Conservation (phyloP, 331 rosid species). For the Acacia pycnantha region DNA sequence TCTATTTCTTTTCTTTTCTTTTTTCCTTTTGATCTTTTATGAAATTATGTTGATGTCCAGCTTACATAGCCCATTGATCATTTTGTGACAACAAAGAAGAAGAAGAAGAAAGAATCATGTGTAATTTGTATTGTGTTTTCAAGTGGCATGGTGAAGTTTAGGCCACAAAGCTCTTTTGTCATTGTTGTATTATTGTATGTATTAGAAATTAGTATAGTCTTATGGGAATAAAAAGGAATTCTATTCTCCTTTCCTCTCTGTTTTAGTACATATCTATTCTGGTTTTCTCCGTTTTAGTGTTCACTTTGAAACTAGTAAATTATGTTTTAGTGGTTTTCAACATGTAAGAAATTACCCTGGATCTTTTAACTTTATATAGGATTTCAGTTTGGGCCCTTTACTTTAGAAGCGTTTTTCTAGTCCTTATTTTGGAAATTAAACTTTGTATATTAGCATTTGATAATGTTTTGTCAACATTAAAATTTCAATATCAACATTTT, state of each 20-base stretch:
- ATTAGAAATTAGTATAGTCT: constrained; percentile 17
- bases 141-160: constrained; percentile 18
- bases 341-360: no score
- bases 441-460: no score
- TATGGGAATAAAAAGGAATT: constrained; percentile 16
- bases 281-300: background rate
- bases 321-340: no score
- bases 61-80: constrained; percentile 17
- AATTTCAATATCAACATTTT: no score
- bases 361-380: no score
- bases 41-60: constrained; percentile 4
- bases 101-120: background rate
- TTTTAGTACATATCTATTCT: background rate
- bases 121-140: constrained; percentile 17
- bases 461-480: no score
- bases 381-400: no score
- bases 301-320: background rate
- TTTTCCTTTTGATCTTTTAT: background rate
- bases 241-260: background rate
- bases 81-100: constrained; percentile 20
- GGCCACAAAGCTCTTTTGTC: constrained; percentile 16
- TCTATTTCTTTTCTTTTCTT: background rate
- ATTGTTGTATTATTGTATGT: constrained; percentile 13
- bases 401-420: no score
- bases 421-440: no score